Conservation (phyloP, 495 filamentous ascomycete species). For the Pyrenula massariospora region DNA sequence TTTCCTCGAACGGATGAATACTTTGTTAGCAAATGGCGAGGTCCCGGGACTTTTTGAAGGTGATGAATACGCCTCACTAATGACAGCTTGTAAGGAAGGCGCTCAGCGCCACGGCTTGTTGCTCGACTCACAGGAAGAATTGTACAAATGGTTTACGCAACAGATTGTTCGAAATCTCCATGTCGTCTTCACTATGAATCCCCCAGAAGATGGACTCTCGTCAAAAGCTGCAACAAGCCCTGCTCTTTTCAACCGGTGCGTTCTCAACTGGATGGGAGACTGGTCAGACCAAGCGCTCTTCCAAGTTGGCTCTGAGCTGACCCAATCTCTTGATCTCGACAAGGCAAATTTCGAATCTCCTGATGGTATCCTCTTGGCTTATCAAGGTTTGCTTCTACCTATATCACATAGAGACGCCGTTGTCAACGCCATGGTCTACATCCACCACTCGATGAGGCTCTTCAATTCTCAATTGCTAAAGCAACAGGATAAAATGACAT, state of each 20-base stretch:
- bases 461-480: constrained; percentile 85
- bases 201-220: constrained; percentile 87
- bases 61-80: constrained; percentile 87
- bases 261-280: constrained; percentile 99
- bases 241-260: constrained; percentile 96
- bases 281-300: constrained; percentile 99
- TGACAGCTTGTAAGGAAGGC: constrained; percentile 98
- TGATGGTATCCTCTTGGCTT: constrained; percentile 83
- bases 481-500: constrained; percentile 83
- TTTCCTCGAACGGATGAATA: constrained; percentile 99
- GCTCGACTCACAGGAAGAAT: constrained; percentile 92
- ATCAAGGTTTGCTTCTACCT: constrained; percentile 71
- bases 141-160: constrained; percentile 99
- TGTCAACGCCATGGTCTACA: constrained; percentile 96
- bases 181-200: constrained; percentile 99
- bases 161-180: constrained; percentile 98
- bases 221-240: constrained; percentile 96
- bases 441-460: constrained; percentile 82
- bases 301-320: constrained; percentile 93
- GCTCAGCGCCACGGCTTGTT: constrained; percentile 91
- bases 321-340: constrained; percentile 89
- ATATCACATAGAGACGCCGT: constrained; percentile 82
- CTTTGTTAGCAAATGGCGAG: constrained; percentile 92
- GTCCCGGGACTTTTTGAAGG: constrained; percentile 97
- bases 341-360: constrained; percentile 74